Evolutionary conservation across 495 filamentous ascomycete species (phyloP), one percentile per base, ranked within the genome.

Genomic region (Penicillium canariense): DNA sequence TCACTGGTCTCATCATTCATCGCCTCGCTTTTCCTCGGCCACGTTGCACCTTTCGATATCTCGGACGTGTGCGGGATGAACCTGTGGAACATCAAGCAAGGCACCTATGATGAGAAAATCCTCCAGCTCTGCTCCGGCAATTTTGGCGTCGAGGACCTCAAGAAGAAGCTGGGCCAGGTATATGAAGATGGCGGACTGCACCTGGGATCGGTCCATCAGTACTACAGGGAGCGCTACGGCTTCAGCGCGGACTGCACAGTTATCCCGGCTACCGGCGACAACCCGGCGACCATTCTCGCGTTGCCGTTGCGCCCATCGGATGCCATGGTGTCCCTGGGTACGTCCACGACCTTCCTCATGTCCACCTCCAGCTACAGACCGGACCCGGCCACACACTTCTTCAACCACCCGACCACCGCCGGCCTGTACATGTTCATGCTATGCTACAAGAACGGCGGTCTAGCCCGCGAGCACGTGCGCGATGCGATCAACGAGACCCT

Each of bases 401-500:
- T 96, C 78, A 90, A 93, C 72, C 88, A 94, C 70, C 89, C 89
- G 1, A 91, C 90, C 27, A 91, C 87, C 0, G 73, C 84, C 5
- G 87, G 87, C 3, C 77, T 93, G 36, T 90, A 90, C 73, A 91
- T 98, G 92, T 98, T 98, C 72, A 98, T 98, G 94, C 87, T 98
- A 26, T 98, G 94, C 77, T 98, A 97, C 78, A 97, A 97, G 72
- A 98, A 98, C 74, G 94, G 94, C 54, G 90, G 89, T 1, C 81
- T 97, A 0, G 94, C 94, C 0, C 89, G 94, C 39, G 94, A 98
- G 67, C 82, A 88, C 44, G 81, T 96, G 51, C 86, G 93, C 27
- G 88, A 98, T 65, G 78, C 77, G 14, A 73, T 86, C 60, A 81
- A 83, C 56, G 70, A 60, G 67, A 59, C 72, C 59, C 68, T 77